Percentiles rank a stretch among this genome's conserved stretches.
Evolutionary conservation across 2,329 filamentous ascomycete species (phyloP).

Genomic region (Zymoseptoria ardabiliae): DNA sequence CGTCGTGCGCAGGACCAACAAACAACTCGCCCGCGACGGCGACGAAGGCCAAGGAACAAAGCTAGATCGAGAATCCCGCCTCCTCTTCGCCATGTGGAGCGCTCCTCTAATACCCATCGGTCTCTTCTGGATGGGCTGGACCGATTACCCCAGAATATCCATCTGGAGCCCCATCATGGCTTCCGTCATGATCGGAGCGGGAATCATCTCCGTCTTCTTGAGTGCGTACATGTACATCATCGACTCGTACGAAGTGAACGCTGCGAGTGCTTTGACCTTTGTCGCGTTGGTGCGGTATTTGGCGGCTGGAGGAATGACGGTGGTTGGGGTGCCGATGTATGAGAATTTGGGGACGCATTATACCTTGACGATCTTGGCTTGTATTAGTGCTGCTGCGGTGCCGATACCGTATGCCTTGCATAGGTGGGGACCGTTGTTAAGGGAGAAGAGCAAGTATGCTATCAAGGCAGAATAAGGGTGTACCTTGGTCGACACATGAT

Average conservation of each 20-base stretch:
- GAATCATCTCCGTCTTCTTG: slow-evolving; percentile 42
- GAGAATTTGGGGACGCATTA: slow-evolving; percentile 15
- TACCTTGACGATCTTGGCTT: slow-evolving; percentile 14
- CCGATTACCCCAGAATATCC: slow-evolving; percentile 37
- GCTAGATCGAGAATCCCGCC: slow-evolving; percentile 2
- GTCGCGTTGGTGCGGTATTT: slow-evolving; percentile 36
- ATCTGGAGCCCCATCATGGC: slow-evolving; percentile 46
- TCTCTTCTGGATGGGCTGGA: slow-evolving; percentile 47
- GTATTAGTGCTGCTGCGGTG: slow-evolving; percentile 9
- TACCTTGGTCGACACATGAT: too few species aligned
- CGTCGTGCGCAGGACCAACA: slow-evolving; percentile 4
- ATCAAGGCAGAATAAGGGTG: too few species aligned
- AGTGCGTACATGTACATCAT: slow-evolving; percentile 52
- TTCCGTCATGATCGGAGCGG: slow-evolving; percentile 26
- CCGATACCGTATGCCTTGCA: slow-evolving; percentile 15
- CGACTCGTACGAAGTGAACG: slow-evolving; percentile 48
- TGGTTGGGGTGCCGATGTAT: slow-evolving; percentile 30
- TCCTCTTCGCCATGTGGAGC: slow-evolving; percentile 13
- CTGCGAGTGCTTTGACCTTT: slow-evolving; percentile 42
- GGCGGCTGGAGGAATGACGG: slow-evolving; percentile 35
- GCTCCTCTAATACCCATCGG: slow-evolving; percentile 43
- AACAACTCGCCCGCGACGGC: slow-evolving; percentile 4
- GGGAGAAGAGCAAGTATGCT: slow-evolving; percentile 18
- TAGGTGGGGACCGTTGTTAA: slow-evolving; percentile 20
- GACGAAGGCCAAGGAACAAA: slow-evolving; percentile 4